These are phyloP conservation scores for Lathyrus oleraceus DNA, from an alignment of 306 rosid species.

Conservation along the genomic window DNA sequence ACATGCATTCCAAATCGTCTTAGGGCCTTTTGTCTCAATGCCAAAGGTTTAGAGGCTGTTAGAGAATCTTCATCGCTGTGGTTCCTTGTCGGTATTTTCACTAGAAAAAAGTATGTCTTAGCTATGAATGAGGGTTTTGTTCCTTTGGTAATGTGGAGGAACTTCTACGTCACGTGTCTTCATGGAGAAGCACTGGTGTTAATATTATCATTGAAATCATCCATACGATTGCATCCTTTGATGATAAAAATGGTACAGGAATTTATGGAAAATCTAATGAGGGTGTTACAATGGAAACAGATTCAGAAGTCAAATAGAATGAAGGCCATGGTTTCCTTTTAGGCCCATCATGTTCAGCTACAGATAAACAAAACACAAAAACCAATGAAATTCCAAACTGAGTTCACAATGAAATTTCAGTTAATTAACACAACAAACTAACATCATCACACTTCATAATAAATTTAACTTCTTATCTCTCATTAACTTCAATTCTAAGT, in stretches of 20 bases:
- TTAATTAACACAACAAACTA: no score
- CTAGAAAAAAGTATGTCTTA: slow-evolving; percentile 78
- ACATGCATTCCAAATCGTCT: slow-evolving; percentile 93
- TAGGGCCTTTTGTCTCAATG: slow-evolving; percentile 93
- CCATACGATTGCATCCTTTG: slow-evolving; percentile 68
- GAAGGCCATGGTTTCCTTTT: slow-evolving; percentile 57
- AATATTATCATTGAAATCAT: slow-evolving; percentile 84
- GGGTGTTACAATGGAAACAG: slow-evolving; percentile 83
- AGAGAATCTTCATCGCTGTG: slow-evolving; percentile 70
- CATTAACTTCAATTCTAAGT: no score
- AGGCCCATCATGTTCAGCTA: slow-evolving; percentile 54
- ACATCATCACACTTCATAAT: no score
- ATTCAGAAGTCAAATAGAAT: slow-evolving; percentile 70
- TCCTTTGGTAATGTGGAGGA: slow-evolving; percentile 94
- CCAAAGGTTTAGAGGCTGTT: slow-evolving; percentile 90
- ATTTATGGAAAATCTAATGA: slow-evolving; percentile 58
- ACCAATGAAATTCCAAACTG: no score
- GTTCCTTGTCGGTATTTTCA: slow-evolving; percentile 82
- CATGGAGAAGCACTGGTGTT: slow-evolving; percentile 86
- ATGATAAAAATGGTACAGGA: slow-evolving; percentile 50
- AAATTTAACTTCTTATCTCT: no score
- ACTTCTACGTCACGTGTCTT: slow-evolving; percentile 87
- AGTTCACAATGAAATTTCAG: no score
- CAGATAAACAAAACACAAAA: no score
- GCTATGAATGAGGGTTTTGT: slow-evolving; percentile 95